Evolutionary conservation across 257 asterid genomes (phyloP), one percentile per base, ranked within the genome.

Genomic region (Solanum chaucha): DNA sequence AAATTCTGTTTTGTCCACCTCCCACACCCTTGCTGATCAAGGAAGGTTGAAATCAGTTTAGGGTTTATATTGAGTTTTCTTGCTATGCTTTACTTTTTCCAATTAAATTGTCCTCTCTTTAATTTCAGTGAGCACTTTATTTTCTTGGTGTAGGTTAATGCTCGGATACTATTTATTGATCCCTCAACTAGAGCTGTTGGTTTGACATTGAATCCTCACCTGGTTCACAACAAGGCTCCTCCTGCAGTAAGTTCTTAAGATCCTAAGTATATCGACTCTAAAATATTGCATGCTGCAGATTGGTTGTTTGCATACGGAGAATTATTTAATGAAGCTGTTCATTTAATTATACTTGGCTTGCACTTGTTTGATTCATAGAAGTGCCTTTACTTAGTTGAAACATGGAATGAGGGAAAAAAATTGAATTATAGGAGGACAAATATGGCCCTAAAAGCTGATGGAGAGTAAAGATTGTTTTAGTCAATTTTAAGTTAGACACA

Each of bases 111-210:
- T 48, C 8, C 41, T 26, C 67, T 80, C 65, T 26, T 80, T 80
- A 80, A 28, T 80, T 80, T 48, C 68, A 8, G 1, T 30, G 12
- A 28, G 26, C 67, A 44, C 64, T 48, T 46, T 19, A 46, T 80
- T 46, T 80, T 17, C 71, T 80, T 81, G 83, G 44, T 90, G 83
- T 86, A 97, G 99, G 93, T 96, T 92, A 94, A 92, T 92, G 98
- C 99, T 71, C 98, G 99, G 82, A 94, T 97, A 91, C 91, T 97
- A 90, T 97, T 97, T 90, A 93, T 97, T 88, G 99, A 97, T 83
- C 98, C 99, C 87, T 90, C 97, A 72, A 94, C 95, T 73, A 93
- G 99, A 91, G 98, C 99, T 92, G 94, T 96, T 89, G 99, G 99
- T 55, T 93, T 97, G 89, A 94, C 99, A n/a, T 77, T 97, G 93